Evolutionary conservation across 805 yeast species (phyloP).

Genomic region (Metschnikowia henanensis): DNA sequence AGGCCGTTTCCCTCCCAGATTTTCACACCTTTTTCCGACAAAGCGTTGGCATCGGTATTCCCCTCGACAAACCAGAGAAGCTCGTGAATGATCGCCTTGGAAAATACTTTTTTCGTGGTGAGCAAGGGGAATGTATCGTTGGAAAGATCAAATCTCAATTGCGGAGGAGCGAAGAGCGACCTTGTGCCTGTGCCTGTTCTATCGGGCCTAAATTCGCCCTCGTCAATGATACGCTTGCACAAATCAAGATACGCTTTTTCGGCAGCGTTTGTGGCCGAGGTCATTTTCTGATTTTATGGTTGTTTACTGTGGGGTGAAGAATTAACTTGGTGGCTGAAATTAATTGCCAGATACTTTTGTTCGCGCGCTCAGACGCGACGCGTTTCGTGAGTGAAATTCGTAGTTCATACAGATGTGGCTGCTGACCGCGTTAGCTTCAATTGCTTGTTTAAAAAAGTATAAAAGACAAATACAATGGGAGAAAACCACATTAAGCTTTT

Average conservation of each 20-base stretch:
- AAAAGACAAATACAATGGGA: too few relatives aligned
- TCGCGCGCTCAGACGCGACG: too few relatives aligned
- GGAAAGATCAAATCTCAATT: constrained; percentile 74
- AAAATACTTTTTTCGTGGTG: constrained; percentile 91
- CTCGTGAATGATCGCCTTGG: constrained; percentile 86
- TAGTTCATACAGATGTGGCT: too few relatives aligned
- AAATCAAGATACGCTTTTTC: constrained; percentile 88
- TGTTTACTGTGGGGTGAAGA: too few relatives aligned
- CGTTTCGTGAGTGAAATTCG: too few relatives aligned
- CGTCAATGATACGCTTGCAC: constrained; percentile 69
- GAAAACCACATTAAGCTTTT: too few relatives aligned
- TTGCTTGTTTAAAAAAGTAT: too few relatives aligned
- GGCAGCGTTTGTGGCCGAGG: constrained; percentile 39
- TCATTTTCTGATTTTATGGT: not conserved
- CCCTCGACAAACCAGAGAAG: constrained; percentile 92
- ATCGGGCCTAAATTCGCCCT: constrained; percentile 92
- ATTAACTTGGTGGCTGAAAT: too few relatives aligned
- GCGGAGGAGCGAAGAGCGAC: constrained; percentile 94
- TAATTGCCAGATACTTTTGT: too few relatives aligned
- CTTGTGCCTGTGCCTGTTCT: constrained; percentile 97
- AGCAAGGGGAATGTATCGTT: constrained; percentile 80
- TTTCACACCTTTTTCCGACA: constrained; percentile 84
- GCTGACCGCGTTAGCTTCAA: too few relatives aligned
- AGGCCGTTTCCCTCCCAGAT: constrained; percentile 99
- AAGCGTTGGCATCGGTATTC: constrained; percentile 78